Evolutionary conservation across 371 early-diverging fungal species (phyloP).

Genomic region (Mucor saturninus): DNA sequence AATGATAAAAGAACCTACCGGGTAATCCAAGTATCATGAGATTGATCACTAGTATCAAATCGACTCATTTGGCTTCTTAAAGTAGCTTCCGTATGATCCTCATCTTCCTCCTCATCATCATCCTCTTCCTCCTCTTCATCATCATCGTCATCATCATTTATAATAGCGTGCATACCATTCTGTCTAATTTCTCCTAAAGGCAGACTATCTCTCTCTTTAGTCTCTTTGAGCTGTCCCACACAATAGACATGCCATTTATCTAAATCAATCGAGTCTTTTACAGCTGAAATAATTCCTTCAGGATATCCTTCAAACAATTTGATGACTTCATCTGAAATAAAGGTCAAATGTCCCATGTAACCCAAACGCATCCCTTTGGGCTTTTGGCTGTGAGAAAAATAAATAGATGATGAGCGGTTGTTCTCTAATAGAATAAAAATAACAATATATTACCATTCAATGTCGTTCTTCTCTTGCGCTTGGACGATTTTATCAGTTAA

Average conservation of each 20-base stretch:
- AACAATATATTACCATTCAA: slow-evolving; percentile 32
- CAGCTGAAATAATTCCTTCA: slow-evolving; percentile 54
- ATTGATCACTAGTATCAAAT: background rate
- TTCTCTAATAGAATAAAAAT: background rate
- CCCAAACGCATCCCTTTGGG: slow-evolving; percentile 93
- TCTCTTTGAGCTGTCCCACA: slow-evolving; percentile 74
- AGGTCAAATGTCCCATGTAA: slow-evolving; percentile 97
- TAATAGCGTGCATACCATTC: background rate
- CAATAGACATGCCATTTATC: slow-evolving; percentile 91
- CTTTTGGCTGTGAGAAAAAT: slow-evolving; percentile 45
- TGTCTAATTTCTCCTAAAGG: slow-evolving; percentile 84
- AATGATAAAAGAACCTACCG: background rate
- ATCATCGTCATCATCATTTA: slow-evolving; percentile 3
- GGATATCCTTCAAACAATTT: slow-evolving; percentile 80
- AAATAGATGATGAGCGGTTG: background rate
- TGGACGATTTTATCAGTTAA: slow-evolving; percentile 46
- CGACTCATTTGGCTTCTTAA: slow-evolving; percentile 7
- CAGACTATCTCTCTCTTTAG: slow-evolving; percentile 85
- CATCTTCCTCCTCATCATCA: slow-evolving; percentile 8
- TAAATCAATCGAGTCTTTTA: slow-evolving; percentile 69
- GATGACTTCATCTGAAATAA: slow-evolving; percentile 93
- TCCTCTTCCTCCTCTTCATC: slow-evolving; percentile 2
- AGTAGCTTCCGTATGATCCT: slow-evolving; percentile 1
- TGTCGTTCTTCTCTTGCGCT: slow-evolving; percentile 47
- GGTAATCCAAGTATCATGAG: background rate